These are phyloP conservation scores for Thelephora ganbajun DNA, from an alignment of 768 basidiomycete species.

Conservation along the genomic window DNA sequence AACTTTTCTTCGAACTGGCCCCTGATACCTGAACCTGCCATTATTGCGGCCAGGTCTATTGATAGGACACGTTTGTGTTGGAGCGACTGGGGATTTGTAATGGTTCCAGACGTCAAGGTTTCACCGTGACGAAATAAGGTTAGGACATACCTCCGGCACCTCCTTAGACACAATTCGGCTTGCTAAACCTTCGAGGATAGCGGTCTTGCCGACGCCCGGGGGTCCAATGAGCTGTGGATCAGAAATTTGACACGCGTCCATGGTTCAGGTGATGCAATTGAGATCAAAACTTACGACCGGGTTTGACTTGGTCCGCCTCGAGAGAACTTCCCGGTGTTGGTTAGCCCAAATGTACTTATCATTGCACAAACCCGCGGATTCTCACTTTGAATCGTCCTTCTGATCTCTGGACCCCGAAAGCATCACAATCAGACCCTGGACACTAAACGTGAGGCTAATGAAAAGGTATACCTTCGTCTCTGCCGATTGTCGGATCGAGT, in stretches of 20 bases:
- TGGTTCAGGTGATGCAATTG: neutral
- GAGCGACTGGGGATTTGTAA: conserved; percentile 66
- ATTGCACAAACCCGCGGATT: neutral
- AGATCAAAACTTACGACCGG: conserved; percentile 47
- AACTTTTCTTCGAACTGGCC: conserved; percentile 93
- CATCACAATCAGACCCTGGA: neutral
- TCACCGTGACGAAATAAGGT: neutral
- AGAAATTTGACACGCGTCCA: neutral
- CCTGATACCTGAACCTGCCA: conserved; percentile 84
- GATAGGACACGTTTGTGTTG: conserved; percentile 82
- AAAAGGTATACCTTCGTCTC: conserved; percentile 53
- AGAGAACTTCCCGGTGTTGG: conserved; percentile 40
- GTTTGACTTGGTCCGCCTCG: conserved; percentile 82
- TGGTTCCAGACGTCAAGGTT: neutral
- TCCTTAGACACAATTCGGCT: conserved; percentile 78
- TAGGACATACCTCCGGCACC: conserved; percentile 63
- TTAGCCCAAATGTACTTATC: neutral
- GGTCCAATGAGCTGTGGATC: conserved; percentile 55
- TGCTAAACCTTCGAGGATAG: conserved; percentile 82
- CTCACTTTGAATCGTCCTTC: conserved; percentile 82
- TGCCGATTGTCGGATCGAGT: conserved; percentile 80
- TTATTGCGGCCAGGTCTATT: conserved; percentile 68
- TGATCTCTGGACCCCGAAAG: conserved; percentile 42
- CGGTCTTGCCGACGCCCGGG: conserved; percentile 88
- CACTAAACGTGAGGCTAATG: neutral